Base-by-base conservation (phyloP, 2,329 filamentous ascomycete genomes). In the Nemania diffusa region DNA sequence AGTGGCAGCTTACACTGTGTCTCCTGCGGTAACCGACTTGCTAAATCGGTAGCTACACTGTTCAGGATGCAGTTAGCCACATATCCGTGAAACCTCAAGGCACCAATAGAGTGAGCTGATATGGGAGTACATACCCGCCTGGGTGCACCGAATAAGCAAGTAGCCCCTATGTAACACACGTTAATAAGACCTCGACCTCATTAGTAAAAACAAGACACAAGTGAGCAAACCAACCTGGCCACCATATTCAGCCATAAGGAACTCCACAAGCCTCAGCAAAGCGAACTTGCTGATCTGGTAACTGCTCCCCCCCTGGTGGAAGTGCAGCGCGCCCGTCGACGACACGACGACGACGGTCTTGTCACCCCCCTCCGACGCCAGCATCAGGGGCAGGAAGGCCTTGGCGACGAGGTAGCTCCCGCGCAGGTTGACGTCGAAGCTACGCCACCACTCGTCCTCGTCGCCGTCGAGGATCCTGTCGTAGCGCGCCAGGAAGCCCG, bases 221-320 rank as follows among this genome's bases (percentile, higher is more conserved):
- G 84, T 59, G 1, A 50, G 3, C 27, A 81, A 81, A 5, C 32
- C 57, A 2, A 82, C 82, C 68, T 84, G 42, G 51, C 78, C 71
- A 2, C 71, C 77, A 70, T 86, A 83, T 52, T 87, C 86, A 0
- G 74, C 74, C 44, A 79, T 77, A 8, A 85, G 68, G 68, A 81
- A 84, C 71, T 88, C 85, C 0, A 81, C 83, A 51, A 88, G 78
- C 11, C 84, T 78, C 17, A 82, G 71, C 27, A 85, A 69, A 2
- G 84, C 85, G 34, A 86, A 76, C 73, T 88, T 88, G 42, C 78
- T 79, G 1, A 79, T 79, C 63, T 81, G 78, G 68, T 88, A 88
- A 2, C 78, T 78, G 37, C 80, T 81, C 2, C 76, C 71, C 5
- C 81, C 79, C 0, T 72, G 72, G 1, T 69, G 69, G 7, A 79